A percentile compares a stretch with the other conserved stretches of the same genome.
Conservation (phyloP, 257 asterid genomes). For the Agastache rugosa region DNA sequence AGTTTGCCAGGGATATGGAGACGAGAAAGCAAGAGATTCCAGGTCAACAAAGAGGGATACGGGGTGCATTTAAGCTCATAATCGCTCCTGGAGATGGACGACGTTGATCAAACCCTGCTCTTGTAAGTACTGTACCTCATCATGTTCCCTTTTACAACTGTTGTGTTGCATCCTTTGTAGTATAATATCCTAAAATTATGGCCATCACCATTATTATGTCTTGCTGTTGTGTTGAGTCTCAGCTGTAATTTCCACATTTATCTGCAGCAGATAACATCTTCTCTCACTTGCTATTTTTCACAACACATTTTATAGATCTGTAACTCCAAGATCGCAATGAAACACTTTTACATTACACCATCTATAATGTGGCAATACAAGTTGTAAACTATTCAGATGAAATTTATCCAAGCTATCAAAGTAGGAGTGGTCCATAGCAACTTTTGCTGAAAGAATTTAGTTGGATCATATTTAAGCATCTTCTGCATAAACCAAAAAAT, state of each 20-base stretch:
- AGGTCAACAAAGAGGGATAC: not conserved
- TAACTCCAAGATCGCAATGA: not conserved
- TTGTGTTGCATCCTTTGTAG: no score
- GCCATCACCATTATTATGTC: no score
- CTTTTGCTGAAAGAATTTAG: constrained; percentile 88
- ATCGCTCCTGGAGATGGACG: constrained; percentile 30
- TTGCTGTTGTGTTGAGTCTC: not conserved
- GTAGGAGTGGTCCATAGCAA: constrained; percentile 91
- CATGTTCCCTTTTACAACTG: not conserved
- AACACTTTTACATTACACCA: not conserved
- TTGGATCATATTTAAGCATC: constrained; percentile 85
- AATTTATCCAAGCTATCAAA: constrained; percentile 89
- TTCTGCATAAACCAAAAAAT: constrained; percentile 56
- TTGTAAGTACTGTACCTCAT: not conserved
- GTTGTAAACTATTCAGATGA: no score
- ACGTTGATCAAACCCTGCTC: not conserved
- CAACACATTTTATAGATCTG: not conserved
- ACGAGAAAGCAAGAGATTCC: not conserved
- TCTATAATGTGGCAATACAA: not conserved
- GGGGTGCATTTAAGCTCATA: constrained; percentile 19
- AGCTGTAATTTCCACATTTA: no score
- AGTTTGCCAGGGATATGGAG: constrained; percentile 7
- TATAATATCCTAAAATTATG: no score
- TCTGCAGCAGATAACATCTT: not conserved
- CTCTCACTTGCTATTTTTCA: not conserved